A percentile compares a stretch with the other conserved stretches of the same genome.
Evolutionary conservation across 2,329 filamentous ascomycete genomes (phyloP).

Genomic region (Colletotrichum destructivum): DNA sequence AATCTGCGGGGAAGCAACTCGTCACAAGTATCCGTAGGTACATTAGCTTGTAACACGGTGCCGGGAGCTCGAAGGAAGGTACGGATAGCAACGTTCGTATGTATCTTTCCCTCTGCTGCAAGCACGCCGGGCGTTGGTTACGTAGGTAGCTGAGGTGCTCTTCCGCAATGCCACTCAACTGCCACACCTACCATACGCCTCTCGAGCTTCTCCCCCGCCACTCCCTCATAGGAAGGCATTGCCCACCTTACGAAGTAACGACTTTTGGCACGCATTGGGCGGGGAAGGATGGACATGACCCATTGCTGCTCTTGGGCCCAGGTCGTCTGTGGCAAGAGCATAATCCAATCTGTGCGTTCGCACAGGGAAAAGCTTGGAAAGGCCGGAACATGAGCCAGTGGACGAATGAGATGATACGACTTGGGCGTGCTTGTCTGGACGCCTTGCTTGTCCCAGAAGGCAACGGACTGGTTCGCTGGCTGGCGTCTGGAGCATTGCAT

Average conservation of each 20-base stretch:
- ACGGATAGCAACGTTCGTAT: background rate
- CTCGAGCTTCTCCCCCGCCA: background rate
- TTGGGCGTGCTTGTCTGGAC: conserved; percentile 25
- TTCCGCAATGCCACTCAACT: conserved; percentile 2
- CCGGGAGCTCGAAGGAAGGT: conserved; percentile 11
- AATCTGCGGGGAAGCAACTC: conserved; percentile 41
- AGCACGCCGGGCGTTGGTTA: background rate
- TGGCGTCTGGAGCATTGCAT: conserved; percentile 12
- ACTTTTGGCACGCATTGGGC: background rate
- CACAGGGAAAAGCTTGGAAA: conserved; percentile 28
- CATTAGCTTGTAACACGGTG: conserved; percentile 38
- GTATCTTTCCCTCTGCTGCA: conserved; percentile 25
- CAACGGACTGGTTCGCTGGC: conserved; percentile 14
- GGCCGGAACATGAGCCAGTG: background rate
- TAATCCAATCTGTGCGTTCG: conserved; percentile 9
- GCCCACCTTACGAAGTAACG: background rate
- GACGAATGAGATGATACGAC: conserved; percentile 26
- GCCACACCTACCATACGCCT: background rate
- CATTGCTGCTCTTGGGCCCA: conserved; percentile 1
- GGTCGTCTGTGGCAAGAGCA: conserved; percentile 19
- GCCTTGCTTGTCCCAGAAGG: conserved; percentile 22
- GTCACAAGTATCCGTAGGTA: conserved; percentile 35
- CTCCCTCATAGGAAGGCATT: background rate
- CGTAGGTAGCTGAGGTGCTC: conserved; percentile 3
- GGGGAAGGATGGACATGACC: background rate